These are phyloP conservation scores for Neonectria magnoliae DNA, from an alignment of 2,329 filamentous ascomycete genomes.

Conservation along the genomic window DNA sequence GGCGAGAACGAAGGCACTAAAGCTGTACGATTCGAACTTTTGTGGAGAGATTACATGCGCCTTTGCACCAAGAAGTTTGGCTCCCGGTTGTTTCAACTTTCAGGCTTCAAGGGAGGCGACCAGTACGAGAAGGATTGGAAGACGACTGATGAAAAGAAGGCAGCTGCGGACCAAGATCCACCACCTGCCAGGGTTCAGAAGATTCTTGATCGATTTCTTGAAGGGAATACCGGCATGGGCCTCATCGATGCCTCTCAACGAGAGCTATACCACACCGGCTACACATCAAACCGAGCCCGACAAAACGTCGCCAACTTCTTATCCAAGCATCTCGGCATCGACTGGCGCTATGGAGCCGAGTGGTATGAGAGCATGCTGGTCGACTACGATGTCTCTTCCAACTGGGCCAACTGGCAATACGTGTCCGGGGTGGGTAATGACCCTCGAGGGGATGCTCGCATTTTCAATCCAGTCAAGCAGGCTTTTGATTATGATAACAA, in stretches of 20 bases:
- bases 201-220: slow-evolving; percentile 67
- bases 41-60: slow-evolving; percentile 86
- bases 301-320: slow-evolving; percentile 83
- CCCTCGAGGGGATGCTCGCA: slow-evolving; percentile 74
- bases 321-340: slow-evolving; percentile 76
- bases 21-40: slow-evolving; percentile 75
- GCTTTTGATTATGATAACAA: slow-evolving; percentile 79
- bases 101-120: slow-evolving; percentile 65
- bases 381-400: slow-evolving; percentile 80
- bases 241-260: slow-evolving; percentile 82
- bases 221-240: slow-evolving; percentile 77
- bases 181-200: slow-evolving; percentile 55
- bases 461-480: slow-evolving; percentile 86
- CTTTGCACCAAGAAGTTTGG: slow-evolving; percentile 78
- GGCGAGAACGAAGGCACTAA: slow-evolving; percentile 79
- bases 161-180: slow-evolving; percentile 50
- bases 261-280: slow-evolving; percentile 79
- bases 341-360: slow-evolving; percentile 84
- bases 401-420: slow-evolving; percentile 89
- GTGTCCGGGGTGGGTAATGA: slow-evolving; percentile 83
- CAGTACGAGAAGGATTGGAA: slow-evolving; percentile 61
- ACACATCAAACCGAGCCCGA: slow-evolving; percentile 79
- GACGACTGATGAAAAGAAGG: slow-evolving; percentile 48
- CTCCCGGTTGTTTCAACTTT: slow-evolving; percentile 68
- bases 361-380: slow-evolving; percentile 82